Evolutionary conservation across 208 protist genomes (phyloP), one percentile per base, ranked within the genome.

Genomic region (Wallacemonas collosoma): DNA sequence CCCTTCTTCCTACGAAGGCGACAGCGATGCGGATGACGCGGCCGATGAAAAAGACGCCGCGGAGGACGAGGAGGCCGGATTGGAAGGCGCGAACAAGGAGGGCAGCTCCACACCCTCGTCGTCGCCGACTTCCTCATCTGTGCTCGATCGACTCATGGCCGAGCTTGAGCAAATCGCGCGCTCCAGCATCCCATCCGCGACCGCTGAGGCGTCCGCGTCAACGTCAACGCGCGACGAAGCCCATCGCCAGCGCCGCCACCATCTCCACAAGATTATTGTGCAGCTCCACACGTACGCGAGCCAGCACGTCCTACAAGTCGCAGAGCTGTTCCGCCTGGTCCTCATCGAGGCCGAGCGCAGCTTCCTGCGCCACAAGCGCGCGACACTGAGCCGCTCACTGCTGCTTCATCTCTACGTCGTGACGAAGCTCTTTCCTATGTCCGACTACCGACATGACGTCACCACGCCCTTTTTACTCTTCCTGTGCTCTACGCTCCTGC

Each of bases 381-480:
- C 73, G 9, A 61, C 57, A 41, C 68, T 85, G 45, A 74, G 77
- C 53, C 73, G 58, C 5, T 55, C 85, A 0, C 70, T 88, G 17
- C 64, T 92, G 48, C 68, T 95, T n/a, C 86, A 81, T 15, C 83
- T 93, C 9, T 82, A 88, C 74, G 79, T 81, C 45, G 81, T 85
- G 26, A 81, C 87, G 38, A 86, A 87, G 43, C 63, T 95, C 5
- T 95, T 93, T 55, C 88, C 91, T 9, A 81, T 82, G 68, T 88
- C 83, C 36, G 88, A 94, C 57, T 91, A 94, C 77, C 91, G 87
- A 7, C 91, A 95, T 74, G 81, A 83, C 48, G 91, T 95, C 11
- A 72, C 81, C 44, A 95, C 88, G 17, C 88, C 88, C 3, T 86
- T 95, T 63, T 63, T 91, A 4, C 53, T 95, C 15, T 91, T 93